Base-by-base conservation (phyloP, 495 filamentous ascomycete genomes). In the Neurospora sp. region DNA sequence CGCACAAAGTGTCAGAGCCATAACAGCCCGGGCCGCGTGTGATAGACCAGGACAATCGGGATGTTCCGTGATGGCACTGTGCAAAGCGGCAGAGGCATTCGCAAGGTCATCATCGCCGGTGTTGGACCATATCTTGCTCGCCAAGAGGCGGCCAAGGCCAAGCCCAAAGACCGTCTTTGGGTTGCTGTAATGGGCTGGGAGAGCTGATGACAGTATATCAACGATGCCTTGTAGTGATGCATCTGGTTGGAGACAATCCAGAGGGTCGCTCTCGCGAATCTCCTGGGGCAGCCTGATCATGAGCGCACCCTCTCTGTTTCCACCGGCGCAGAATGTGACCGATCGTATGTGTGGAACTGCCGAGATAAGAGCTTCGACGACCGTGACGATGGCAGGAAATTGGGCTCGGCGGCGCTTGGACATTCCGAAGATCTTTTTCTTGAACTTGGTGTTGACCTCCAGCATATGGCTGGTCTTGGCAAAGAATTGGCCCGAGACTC, bases 271-370 rank as follows among this genome's bases (percentile, higher is more conserved):
- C 42, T 88, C 85, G 69, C 91, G 88, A 18, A 92, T 79, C 4
- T 82, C 76, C 8, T 80, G 72, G 0, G 88, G 85, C 18, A 96
- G 85, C 71, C 86, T 89, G 79, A 89, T 86, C 81, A 91, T 94
- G 37, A 96, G 80, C 2, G 90, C 87, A 0, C 94, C 94, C 80
- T 97, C 94, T 37, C 94, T 87, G 65, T 97, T 93, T 11, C 94
- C 94, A 12, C 86, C 94, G 75, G 93, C 89, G 77, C 93, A 95
- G 82, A 97, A 98, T 16, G 89, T 88, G 3, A 93, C 92, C 31
- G 89, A 85, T 68, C 86, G 87, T 74, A 97, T 93, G 22, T 82
- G 82, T 3, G 93, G 92, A 14, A 97, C 82, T 2, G 91, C 88
- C 14, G 87, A 84, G 16, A 89, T 83, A 9, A 98, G 83, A 4